Base-by-base conservation (phyloP, 2,329 filamentous ascomycete species). In the Neurospora crassa region DNA sequence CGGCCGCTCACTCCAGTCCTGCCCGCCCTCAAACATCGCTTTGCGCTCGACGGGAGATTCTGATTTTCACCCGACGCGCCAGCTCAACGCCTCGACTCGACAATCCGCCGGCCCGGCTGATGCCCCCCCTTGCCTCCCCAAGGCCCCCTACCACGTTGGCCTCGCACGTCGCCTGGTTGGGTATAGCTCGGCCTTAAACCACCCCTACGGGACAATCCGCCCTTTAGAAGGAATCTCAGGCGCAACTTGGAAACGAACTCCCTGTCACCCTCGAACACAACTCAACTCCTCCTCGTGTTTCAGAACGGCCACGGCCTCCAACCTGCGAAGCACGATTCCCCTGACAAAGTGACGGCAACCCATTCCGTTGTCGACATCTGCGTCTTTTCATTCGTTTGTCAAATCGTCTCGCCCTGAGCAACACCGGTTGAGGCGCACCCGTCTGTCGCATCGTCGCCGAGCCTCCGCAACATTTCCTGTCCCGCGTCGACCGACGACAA, bases 211-310 rank as follows among this genome's bases (percentile, higher is more conserved):
- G 53, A 63, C 24, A 63, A 63, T 63, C 53, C 40, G 69, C 59
- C 59, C 53, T 67, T 43, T 18, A 16, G 63, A 34, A 53, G 63
- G 67, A 70, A 71, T 68, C 45, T 43, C 67, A 68, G 40, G n/a
- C 41, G 42, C 71, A 53, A 67, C 70, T 70, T 69, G 71, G 37
- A 68, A 73, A 73, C 74, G 75, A 74, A 74, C 74, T 74, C 74
- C 72, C 70, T 72, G 73, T 69, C 72, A 71, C 73, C 71, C 74
- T 76, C 76, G 71, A 77, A 75, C 74, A 74, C 73, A 63, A 68
- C 72, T 71, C 73, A 72, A 68, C 75, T 76, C 75, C 76, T 74
- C 75, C 43, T 67, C 71, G 71, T 76, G 76, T 77, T 78, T 78
- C 76, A 77, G 76, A 73, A 74, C 73, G 68, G 70, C 73, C 71